Base-by-base conservation (phyloP, 192 early-diverging fungal genomes). In the Endogone sp. region DNA sequence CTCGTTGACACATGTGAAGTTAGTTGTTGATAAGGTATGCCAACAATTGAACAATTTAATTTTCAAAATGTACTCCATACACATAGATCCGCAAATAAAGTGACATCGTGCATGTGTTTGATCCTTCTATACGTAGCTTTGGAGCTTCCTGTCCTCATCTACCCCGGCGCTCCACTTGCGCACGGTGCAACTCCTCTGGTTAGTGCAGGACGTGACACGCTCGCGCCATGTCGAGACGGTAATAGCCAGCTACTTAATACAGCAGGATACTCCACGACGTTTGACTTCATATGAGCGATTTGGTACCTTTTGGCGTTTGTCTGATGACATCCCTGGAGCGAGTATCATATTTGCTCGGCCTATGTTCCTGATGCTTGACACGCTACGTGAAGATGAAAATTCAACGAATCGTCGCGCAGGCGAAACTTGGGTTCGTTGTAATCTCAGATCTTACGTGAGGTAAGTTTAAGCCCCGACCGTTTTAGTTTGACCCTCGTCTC, bases 291-390 rank as follows among this genome's bases (percentile, higher is more conserved):
- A 84, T 56, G 82, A 89, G 64, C 77, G 82, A 54, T 92, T 93
- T 79, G 88, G 86, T 10, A 76, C 89, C 2, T 86, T 93, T 49
- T 93, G 91, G 91, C 66, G 82, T 27, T 65, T 88, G 0, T 90
- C 89, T 10, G 88, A 87, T 4, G 69, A 82, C 44, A 79, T 73
- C 4, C 59, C 71, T 20, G 64, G 79, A 30, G 60, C 71, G 16
- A 70, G 74, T 2, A 65, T 83, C 30, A 75, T 81, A 1, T 95
- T 95, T 73, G 80, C 89, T 2, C 75, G 93, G 61, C 87, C 91
- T 3, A 83, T 94, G 79, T 90, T 94, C 67, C 66, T 96, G 8
- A 85, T 92, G 59, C 72, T 96, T 8, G 95, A 96, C 66, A 78
- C 84, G 49, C 75, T 93, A 37, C 69, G 79, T 28, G 85, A 74